Base-by-base conservation (phyloP, 306 rosid species). In the Canavalia gladiata region DNA sequence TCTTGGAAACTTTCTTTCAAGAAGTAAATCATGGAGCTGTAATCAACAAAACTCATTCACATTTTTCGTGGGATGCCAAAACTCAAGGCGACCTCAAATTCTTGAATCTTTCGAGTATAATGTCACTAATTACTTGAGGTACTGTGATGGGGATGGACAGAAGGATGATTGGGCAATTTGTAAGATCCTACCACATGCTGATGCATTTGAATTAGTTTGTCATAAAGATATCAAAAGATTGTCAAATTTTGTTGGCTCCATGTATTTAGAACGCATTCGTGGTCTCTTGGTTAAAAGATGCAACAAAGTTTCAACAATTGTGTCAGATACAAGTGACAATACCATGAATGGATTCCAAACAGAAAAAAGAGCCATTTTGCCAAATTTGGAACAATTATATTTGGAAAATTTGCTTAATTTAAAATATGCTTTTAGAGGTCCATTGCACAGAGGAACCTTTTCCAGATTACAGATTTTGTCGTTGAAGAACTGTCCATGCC, bases 21-120 rank as follows among this genome's bases (percentile, higher is more conserved):
- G 3, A 35, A 81, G 75, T 13, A 57, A 8, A 47, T 51, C 64
- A 49, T 81, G 77, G 81, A 60, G 0, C 46, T 28, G 31, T 2
- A 7, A 25, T 11, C 30, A 55, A 39, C 64, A 71, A 12, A 71
- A 5, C 46, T 79, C 87, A 3, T 86, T 79, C 45, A 39, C 13
- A 33, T 86, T 86, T 55, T 62, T 59, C 5, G 74, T 86, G 8
- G 84, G 89, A 34, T 79, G 75, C 7, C 56, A 62, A 39, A 41
- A 28, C 78, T 58, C 78, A 66, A 52, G 62, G 28, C 74, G 8
- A 4, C 77, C 77, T 13, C 57, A 52, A 49, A 72, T 81, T 37
- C 77, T 56, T 18, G 83, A 81, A 64, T 63, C 45, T 65, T 85
- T 76, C 25, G 85, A 85, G 34, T 47, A 81, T 39, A 73, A 28